A percentile compares a stretch with the other conserved stretches of the same genome.
phyloP scores from a whole-genome alignment of 2,329 filamentous ascomycete species.

The Penicillium sp. region DNA sequence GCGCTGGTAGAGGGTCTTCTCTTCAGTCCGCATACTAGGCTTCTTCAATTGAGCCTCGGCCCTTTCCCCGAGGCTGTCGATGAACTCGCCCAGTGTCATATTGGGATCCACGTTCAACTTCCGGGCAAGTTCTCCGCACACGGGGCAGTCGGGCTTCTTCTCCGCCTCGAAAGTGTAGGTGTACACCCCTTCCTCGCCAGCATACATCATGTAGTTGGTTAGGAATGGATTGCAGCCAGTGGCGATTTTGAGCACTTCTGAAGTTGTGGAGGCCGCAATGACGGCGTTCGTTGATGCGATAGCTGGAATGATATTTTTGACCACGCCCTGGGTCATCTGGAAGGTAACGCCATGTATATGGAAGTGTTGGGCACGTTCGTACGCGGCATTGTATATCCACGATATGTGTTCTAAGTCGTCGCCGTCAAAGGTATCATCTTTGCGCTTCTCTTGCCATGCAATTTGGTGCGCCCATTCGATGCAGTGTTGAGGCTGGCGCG shows the following conservation, averaged over 20 bases:
- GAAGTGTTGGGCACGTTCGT: slow-evolving; percentile 79
- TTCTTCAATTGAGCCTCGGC: slow-evolving; percentile 93
- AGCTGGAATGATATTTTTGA: slow-evolving; percentile 98
- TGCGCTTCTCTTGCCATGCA: slow-evolving; percentile 86
- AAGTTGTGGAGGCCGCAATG: slow-evolving; percentile 92
- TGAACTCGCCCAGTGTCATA: slow-evolving; percentile 75
- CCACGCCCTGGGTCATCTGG: slow-evolving; percentile 90
- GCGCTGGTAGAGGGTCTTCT: slow-evolving; percentile 88
- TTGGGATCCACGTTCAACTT: slow-evolving; percentile 70
- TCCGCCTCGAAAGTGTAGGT: slow-evolving; percentile 97
- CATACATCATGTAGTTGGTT: slow-evolving; percentile 99
- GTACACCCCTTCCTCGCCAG: slow-evolving; percentile 91
- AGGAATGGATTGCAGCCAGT: slow-evolving; percentile 79
- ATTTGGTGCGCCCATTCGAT: slow-evolving; percentile 99
- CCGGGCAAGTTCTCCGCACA: slow-evolving; percentile 81
- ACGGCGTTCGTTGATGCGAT: slow-evolving; percentile 98
- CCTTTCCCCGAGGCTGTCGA: slow-evolving; percentile 77
- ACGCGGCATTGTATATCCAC: slow-evolving; percentile 90
- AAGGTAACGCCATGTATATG: slow-evolving; percentile 92
- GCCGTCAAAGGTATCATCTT: slow-evolving; percentile 83
- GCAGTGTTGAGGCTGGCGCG: slow-evolving; percentile 94
- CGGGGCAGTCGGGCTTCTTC: slow-evolving; percentile 90
- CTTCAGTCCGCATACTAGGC: slow-evolving; percentile 77
- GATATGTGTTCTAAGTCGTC: slow-evolving; percentile 95
- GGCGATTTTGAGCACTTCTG: slow-evolving; percentile 93